Evolutionary conservation across 106 monocot genomes (phyloP).

Genomic region (Allium sativum): DNA sequence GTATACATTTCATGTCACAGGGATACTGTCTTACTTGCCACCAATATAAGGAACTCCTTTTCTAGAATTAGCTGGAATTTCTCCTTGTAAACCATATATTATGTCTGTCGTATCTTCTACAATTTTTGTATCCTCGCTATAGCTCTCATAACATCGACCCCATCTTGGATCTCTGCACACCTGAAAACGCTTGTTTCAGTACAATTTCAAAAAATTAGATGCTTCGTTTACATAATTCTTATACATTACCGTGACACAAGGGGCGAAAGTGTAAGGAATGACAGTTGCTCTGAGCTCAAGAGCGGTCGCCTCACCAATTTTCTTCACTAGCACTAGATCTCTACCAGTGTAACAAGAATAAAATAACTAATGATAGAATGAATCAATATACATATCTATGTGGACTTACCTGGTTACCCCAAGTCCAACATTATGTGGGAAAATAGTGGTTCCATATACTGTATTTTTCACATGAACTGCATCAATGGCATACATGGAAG

Average conservation of each 20-base stretch:
- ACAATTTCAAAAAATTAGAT: no score
- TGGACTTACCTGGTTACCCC: slow-evolving; percentile 61
- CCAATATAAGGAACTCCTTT: slow-evolving; percentile 51
- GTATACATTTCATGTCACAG: no score
- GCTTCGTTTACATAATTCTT: no score
- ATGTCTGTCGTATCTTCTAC: slow-evolving; percentile 61
- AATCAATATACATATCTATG: no score
- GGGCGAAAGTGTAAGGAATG: slow-evolving; percentile 66
- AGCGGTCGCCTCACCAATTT: slow-evolving; percentile 72
- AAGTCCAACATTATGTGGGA: slow-evolving; percentile 63
- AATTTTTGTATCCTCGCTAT: slow-evolving; percentile 50
- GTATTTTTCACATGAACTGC: slow-evolving; percentile 75
- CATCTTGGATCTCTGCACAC: slow-evolving; percentile 78
- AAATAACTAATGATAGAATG: no score
- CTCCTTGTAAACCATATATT: slow-evolving; percentile 65
- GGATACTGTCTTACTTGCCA: slow-evolving; percentile 70
- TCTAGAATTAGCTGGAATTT: slow-evolving; percentile 19
- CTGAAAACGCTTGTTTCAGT: no score
- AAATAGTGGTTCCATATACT: slow-evolving; percentile 55
- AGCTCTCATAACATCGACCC: slow-evolving; percentile 83
- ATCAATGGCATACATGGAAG: slow-evolving; percentile 64
- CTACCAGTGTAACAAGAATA: no score
- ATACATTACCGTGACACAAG: slow-evolving; percentile 56
- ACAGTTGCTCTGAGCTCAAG: slow-evolving; percentile 76
- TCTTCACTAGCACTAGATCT: slow-evolving; percentile 57